Conservation (phyloP, 202 grass and related monocot genomes). For the Setaria viridis region DNA sequence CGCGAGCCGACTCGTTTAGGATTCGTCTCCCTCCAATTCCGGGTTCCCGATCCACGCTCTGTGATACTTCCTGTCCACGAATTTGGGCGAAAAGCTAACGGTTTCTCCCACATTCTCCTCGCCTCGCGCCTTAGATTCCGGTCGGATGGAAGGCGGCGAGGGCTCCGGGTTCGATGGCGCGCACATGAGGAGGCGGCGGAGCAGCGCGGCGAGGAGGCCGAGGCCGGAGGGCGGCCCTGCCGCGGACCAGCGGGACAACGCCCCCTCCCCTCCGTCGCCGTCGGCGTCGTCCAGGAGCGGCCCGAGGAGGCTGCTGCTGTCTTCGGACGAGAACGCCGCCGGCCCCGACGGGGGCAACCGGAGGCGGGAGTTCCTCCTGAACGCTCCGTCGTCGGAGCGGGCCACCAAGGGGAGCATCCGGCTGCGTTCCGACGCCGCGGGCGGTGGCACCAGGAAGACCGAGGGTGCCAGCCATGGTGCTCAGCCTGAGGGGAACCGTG, state of each 20-base stretch:
- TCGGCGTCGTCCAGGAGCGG: conserved; percentile 44
- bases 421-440: conserved; percentile 38
- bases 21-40: background rate
- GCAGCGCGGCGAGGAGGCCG: conserved; percentile 56
- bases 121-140: conserved; percentile 4
- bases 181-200: conserved; percentile 54
- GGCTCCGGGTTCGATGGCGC: conserved; percentile 31
- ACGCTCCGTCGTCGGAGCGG: conserved; percentile 42
- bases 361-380: conserved; percentile 66
- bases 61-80: background rate
- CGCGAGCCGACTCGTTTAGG: too few relatives aligned
- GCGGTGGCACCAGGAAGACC: conserved; percentile 31
- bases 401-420: conserved; percentile 54
- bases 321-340: conserved; percentile 46
- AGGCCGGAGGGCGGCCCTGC: conserved; percentile 50
- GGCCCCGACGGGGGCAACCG: conserved; percentile 41
- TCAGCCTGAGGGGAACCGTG: background rate
- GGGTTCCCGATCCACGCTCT: background rate
- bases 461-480: conserved; percentile 11
- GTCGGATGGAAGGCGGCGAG: conserved; percentile 39
- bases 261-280: conserved; percentile 40
- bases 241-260: conserved; percentile 41
- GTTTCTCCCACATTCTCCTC: background rate
- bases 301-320: conserved; percentile 16
- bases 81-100: background rate